These are phyloP conservation scores for Aspergillus diversus DNA, from an alignment of 495 filamentous ascomycete genomes.

Conservation along the genomic window DNA sequence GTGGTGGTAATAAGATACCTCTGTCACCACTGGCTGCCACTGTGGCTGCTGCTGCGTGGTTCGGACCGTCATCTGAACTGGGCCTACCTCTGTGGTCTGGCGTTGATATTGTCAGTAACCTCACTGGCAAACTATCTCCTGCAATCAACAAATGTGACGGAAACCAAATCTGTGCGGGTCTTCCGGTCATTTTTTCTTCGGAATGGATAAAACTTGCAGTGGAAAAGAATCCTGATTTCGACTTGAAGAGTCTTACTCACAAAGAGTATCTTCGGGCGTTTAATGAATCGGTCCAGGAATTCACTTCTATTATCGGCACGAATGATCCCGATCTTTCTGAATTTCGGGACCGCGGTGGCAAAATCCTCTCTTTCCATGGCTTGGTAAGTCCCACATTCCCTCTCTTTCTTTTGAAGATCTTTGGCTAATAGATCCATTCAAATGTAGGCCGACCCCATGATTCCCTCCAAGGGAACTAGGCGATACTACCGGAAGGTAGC, in stretches of 20 bases:
- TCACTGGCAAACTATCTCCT: conserved; percentile 7
- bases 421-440: not conserved
- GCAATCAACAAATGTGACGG: conserved; percentile 8
- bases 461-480: conserved; percentile 18
- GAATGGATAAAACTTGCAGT: conserved; percentile 17
- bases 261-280: conserved; percentile 13
- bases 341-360: conserved; percentile 20
- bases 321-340: conserved; percentile 19
- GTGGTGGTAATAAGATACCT: conserved; percentile 23
- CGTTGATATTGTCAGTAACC: conserved; percentile 8
- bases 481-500: conserved; percentile 33
- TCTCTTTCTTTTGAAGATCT: conserved; percentile 5
- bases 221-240: conserved; percentile 13
- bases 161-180: conserved; percentile 5
- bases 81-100: conserved; percentile 3
- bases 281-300: conserved; percentile 14
- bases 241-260: conserved; percentile 12
- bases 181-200: conserved; percentile 10
- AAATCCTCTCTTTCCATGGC: conserved; percentile 24
- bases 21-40: conserved; percentile 11
- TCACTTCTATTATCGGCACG: conserved; percentile 18
- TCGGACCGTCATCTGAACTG: not conserved
- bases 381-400: conserved; percentile 8
- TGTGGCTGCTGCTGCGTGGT: conserved; percentile 16
- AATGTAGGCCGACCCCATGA: conserved; percentile 17